Conservation (phyloP, 495 filamentous ascomycete species). For the Penicillium cosmopolitanum region DNA sequence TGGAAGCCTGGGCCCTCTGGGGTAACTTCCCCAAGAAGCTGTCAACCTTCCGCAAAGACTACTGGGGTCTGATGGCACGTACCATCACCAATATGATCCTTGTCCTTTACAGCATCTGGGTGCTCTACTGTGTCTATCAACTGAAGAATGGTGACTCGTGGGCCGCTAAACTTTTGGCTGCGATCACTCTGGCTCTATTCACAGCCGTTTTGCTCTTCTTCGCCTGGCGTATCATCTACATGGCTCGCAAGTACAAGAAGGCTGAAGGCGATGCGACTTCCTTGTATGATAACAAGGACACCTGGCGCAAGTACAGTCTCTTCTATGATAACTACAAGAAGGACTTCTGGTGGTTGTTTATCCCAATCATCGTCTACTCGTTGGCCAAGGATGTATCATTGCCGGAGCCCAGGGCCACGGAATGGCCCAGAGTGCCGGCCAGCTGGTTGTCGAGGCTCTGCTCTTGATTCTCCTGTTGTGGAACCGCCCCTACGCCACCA, state of each 20-base stretch:
- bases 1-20: constrained; percentile 91
- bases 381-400: constrained; percentile 85
- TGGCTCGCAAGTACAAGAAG: constrained; percentile 74
- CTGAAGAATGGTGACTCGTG: constrained; percentile 94
- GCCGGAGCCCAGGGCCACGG: constrained; percentile 88
- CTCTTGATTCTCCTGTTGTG: constrained; percentile 75
- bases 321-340: constrained; percentile 97
- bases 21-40: constrained; percentile 83
- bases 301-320: constrained; percentile 92
- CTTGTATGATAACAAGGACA: constrained; percentile 86
- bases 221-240: constrained; percentile 76
- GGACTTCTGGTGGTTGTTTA: constrained; percentile 95
- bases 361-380: constrained; percentile 90
- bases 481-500: constrained; percentile 83
- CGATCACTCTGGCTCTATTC: constrained; percentile 77
- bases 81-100: constrained; percentile 92
- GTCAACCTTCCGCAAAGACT: constrained; percentile 86
- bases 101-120: constrained; percentile 92
- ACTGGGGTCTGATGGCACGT: constrained; percentile 87
- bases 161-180: constrained; percentile 87
- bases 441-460: constrained; percentile 78
- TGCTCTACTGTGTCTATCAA: constrained; percentile 94
- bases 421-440: constrained; percentile 73
- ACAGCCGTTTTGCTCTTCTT: constrained; percentile 80
- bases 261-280: constrained; percentile 71